Percentiles rank a stretch among this genome's conserved stretches.
Evolutionary conservation across 331 rosid genomes (phyloP).

Genomic region (Quercus tomentella): DNA sequence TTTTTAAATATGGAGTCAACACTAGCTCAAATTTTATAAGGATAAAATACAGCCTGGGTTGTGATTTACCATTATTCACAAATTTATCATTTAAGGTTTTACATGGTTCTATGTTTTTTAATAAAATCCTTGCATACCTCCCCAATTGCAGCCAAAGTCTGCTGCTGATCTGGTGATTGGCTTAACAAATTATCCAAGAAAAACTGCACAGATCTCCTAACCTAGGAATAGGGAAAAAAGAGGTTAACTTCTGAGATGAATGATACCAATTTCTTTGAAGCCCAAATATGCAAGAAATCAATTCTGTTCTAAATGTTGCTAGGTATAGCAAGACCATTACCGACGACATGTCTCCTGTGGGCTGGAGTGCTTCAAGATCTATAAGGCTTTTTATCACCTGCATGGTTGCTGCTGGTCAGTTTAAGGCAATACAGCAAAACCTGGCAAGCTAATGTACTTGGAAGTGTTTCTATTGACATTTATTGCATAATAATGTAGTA

Average conservation of each 20-base stretch:
- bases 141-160: conserved; percentile 82
- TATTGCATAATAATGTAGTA: neutral
- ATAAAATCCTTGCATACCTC: conserved; percentile 51
- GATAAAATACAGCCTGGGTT: too few relatives aligned
- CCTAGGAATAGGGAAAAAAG: conserved; percentile 34
- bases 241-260: conserved; percentile 1
- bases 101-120: neutral
- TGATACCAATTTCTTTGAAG: neutral
- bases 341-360: conserved; percentile 84
- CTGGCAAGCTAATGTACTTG: neutral
- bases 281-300: neutral
- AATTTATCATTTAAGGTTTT: neutral
- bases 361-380: conserved; percentile 93
- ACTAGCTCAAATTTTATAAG: too few relatives aligned
- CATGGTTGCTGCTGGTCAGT: conserved; percentile 25
- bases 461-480: neutral
- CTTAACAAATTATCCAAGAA: conserved; percentile 76
- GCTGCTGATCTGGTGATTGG: conserved; percentile 76
- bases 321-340: conserved; percentile 30
- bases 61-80: too few relatives aligned
- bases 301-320: neutral
- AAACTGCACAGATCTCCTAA: conserved; percentile 85
- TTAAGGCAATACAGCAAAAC: conserved; percentile 1
- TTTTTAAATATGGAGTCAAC: too few relatives aligned
- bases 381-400: conserved; percentile 87